Percentiles rank a stretch among this genome's conserved stretches.
Conservation (phyloP, 257 asterid genomes). For the Fraxinus excelsior region DNA sequence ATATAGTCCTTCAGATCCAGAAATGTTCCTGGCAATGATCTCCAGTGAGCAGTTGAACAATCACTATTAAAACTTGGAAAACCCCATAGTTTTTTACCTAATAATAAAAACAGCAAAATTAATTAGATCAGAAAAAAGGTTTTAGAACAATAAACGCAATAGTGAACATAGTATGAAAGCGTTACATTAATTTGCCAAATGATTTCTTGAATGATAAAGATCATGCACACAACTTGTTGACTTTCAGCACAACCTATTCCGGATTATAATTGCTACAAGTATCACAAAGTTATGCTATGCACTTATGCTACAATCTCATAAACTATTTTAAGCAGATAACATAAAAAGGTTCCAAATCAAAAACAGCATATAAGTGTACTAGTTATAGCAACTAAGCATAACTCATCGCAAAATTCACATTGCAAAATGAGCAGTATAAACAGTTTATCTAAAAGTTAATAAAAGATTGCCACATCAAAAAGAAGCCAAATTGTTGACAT, state of each 20-base stretch:
- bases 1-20: constrained; percentile 71
- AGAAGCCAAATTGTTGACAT: neutral
- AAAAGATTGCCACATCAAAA: neutral
- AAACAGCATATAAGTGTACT: neutral
- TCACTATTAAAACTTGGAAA: constrained; percentile 58
- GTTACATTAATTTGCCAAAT: neutral
- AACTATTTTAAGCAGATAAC: neutral
- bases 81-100: constrained; percentile 67
- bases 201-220: neutral
- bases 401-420: neutral
- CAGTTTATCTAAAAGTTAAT: neutral
- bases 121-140: constrained; percentile 17
- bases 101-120: constrained; percentile 23
- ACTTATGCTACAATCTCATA: neutral
- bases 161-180: neutral
- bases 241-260: neutral
- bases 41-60: constrained; percentile 52
- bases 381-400: too few relatives aligned
- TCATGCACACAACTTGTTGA: neutral
- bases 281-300: neutral
- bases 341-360: neutral
- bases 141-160: neutral
- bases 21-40: constrained; percentile 55
- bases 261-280: neutral
- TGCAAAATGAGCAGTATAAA: neutral